These are phyloP conservation scores for Blechomonas ayalai DNA, from an alignment of 208 protist genomes.

Conservation along the genomic window DNA sequence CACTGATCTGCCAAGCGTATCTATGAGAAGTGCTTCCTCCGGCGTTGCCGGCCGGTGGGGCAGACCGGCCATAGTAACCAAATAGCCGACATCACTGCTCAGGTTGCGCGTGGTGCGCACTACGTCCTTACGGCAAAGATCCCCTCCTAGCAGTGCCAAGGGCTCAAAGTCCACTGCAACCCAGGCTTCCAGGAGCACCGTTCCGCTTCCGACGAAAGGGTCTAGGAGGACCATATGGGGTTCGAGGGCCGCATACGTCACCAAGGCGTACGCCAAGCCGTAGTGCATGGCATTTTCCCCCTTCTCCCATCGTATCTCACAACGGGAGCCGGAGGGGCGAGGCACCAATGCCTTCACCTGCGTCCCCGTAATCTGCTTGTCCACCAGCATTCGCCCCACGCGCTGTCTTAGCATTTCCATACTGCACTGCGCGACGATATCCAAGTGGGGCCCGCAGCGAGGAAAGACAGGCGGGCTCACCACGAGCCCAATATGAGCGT, in stretches of 20 bases:
- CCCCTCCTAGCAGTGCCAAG: conserved; percentile 12
- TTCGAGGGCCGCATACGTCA: conserved; percentile 14
- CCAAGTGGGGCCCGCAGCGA: conserved; percentile 16
- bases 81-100: not conserved
- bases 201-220: conserved; percentile 29
- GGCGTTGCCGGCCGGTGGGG: too few relatives aligned
- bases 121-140: conserved; percentile 11
- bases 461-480: conserved; percentile 29
- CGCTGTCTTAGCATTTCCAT: conserved; percentile 30
- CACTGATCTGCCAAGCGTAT: too few relatives aligned
- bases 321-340: conserved; percentile 12
- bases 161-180: not conserved
- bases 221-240: conserved; percentile 14
- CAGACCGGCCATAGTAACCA: conserved; percentile 1
- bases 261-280: conserved; percentile 16
- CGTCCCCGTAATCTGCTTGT: not conserved
- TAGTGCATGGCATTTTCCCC: conserved; percentile 40
- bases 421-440: conserved; percentile 12
- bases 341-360: conserved; percentile 21
- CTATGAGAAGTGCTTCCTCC: too few relatives aligned
- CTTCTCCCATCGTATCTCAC: conserved; percentile 27
- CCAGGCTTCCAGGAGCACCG: conserved; percentile 22
- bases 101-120: conserved; percentile 3
- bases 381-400: conserved; percentile 12
- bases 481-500: conserved; percentile 13